phyloP scores from a whole-genome alignment of 306 rosid species.

The Vigna reflexopilosa region DNA sequence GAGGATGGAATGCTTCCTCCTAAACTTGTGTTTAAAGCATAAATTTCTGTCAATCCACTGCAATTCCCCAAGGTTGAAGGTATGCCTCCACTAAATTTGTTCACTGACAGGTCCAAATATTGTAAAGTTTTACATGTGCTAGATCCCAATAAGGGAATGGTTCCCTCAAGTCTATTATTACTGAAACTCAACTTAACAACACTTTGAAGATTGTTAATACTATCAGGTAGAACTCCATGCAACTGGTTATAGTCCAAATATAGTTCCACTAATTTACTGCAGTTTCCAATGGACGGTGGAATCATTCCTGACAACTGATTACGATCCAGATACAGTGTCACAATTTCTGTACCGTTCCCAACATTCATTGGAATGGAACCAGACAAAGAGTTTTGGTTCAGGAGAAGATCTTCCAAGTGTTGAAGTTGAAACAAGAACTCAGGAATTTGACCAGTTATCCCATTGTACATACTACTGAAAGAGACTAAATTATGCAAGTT shows the following conservation, averaged over 20 bases:
- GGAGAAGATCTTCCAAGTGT: conserved; percentile 43
- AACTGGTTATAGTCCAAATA: conserved; percentile 47
- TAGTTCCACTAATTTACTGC: conserved; percentile 30
- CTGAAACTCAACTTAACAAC: conserved; percentile 41
- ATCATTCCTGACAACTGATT: conserved; percentile 24
- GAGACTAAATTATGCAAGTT: conserved; percentile 39
- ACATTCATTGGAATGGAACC: conserved; percentile 62
- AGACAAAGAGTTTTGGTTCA: conserved; percentile 47
- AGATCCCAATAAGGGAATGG: conserved; percentile 26
- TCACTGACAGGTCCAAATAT: conserved; percentile 55
- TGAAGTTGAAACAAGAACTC: conserved; percentile 54
- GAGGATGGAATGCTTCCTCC: conserved; percentile 63
- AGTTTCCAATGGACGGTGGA: conserved; percentile 7
- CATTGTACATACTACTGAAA: conserved; percentile 35
- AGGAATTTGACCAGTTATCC: conserved; percentile 56
- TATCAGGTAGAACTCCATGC: conserved; percentile 56
- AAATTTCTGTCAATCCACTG: conserved; percentile 41
- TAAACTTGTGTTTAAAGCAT: conserved; percentile 41
- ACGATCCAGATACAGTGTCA: conserved; percentile 35
- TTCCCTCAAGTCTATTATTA: conserved; percentile 36
- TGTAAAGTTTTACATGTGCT: conserved; percentile 42
- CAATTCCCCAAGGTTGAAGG: conserved; percentile 64
- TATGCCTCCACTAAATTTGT: conserved; percentile 35
- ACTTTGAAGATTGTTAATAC: conserved; percentile 50
- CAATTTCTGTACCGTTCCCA: conserved; percentile 52